Conservation (phyloP, 179 eudicot genomes). For the Gypsophila paniculata region DNA sequence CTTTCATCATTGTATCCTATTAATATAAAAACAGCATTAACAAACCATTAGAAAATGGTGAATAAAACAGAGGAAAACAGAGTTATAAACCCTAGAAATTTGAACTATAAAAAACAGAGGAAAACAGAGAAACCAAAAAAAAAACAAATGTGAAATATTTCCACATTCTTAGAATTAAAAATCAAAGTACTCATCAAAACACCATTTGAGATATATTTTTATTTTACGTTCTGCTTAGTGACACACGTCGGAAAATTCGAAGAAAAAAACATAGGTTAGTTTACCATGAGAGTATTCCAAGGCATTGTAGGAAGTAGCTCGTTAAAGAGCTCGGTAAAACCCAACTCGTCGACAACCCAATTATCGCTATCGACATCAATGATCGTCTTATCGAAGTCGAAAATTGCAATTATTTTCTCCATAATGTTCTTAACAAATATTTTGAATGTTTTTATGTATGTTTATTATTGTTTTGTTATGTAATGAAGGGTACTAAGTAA, state of each 20-base stretch:
- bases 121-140: background rate
- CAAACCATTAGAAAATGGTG: background rate
- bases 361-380: conserved; percentile 70
- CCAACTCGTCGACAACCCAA: conserved; percentile 73
- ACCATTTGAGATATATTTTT: too few species aligned
- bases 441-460: too few species aligned
- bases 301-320: conserved; percentile 69
- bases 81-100: too few species aligned
- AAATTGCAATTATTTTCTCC: conserved; percentile 56
- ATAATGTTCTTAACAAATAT: conserved; percentile 14
- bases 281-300: conserved; percentile 68
- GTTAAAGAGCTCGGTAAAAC: conserved; percentile 55
- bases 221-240: too few species aligned
- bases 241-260: too few species aligned
- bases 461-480: background rate
- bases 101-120: conserved; percentile 3
- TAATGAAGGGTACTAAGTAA: background rate
- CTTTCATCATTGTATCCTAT: conserved; percentile 72
- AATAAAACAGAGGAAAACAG: too few species aligned
- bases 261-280: too few species aligned
- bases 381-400: conserved; percentile 79
- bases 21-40: too few species aligned
- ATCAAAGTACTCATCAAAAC: too few species aligned
- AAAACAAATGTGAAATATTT: too few species aligned
- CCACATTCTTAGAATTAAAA: too few species aligned